These are phyloP conservation scores for Starmerella bacillaris DNA, from an alignment of 805 yeast species.

Conservation along the genomic window DNA sequence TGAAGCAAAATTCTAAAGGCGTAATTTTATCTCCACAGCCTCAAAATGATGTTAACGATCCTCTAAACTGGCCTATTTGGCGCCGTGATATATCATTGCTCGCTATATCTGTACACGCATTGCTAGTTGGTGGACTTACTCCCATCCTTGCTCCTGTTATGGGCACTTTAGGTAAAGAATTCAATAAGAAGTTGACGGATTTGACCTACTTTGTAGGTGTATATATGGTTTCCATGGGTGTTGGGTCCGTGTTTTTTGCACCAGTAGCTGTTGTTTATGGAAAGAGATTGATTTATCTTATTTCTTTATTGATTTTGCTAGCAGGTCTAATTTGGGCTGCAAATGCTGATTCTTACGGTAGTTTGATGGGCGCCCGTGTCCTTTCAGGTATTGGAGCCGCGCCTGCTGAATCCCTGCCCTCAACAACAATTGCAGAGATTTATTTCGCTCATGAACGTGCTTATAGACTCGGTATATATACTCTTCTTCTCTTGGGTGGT, in stretches of 20 bases:
- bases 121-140: slow-evolving; percentile 45
- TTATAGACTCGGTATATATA: slow-evolving; percentile 39
- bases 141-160: slow-evolving; percentile 44
- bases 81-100: slow-evolving; percentile 36
- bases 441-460: slow-evolving; percentile 45
- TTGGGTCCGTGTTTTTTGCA: slow-evolving; percentile 40
- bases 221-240: slow-evolving; percentile 39
- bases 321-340: slow-evolving; percentile 41
- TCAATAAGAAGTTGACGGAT: slow-evolving; percentile 26
- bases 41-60: slow-evolving; percentile 44
- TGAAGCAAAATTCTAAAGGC: slow-evolving; percentile 33
- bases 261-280: slow-evolving; percentile 43
- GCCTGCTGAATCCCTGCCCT: slow-evolving; percentile 43
- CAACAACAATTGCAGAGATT: slow-evolving; percentile 44
- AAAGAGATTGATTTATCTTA: slow-evolving; percentile 36
- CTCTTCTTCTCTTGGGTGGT: slow-evolving; percentile 41
- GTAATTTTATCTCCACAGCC: slow-evolving; percentile 45
- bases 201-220: slow-evolving; percentile 41
- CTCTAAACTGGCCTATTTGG: slow-evolving; percentile 49
- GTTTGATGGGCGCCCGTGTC: slow-evolving; percentile 40
- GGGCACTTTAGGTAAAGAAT: slow-evolving; percentile 27
- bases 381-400: slow-evolving; percentile 43
- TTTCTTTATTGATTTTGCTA: slow-evolving; percentile 32
- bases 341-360: slow-evolving; percentile 30
- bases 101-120: slow-evolving; percentile 38